Base-by-base conservation (phyloP, 2,329 filamentous ascomycete species). In the Neonectria coccinea region DNA sequence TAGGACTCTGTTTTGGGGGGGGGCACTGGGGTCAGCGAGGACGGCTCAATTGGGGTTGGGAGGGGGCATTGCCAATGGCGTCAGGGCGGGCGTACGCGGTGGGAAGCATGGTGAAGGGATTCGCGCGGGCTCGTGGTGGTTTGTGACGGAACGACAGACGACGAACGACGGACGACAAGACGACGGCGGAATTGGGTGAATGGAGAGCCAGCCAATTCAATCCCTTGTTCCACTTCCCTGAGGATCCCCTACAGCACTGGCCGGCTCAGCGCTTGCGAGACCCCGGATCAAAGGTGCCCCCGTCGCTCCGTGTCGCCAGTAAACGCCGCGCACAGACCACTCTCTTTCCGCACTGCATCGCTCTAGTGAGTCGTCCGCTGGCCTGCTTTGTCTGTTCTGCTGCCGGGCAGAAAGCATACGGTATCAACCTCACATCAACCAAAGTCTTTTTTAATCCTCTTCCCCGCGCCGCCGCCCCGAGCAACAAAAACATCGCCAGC, bases 1-100 rank as follows among this genome's bases (percentile, higher is more conserved):
- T 79, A 87, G 81, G 79, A 79, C 74, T 76, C 80, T 82, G 68
- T 64, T 36, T 42, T 20, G 16, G 39, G 8, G 50, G 20, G 16
- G 39, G n/a, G 44, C n/a, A 18, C 41, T 42, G 45, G 41, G 31
- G 63, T 66, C 53, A 66, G 59, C 50, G 33, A 36, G 18, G 55
- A 33, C 29, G 41, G 42, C 16, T 45, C 59, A 59, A 48, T 20
- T n/a, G 29, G 11, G 5, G n/a, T 29, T 8, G 12, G 8, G 10
- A 12, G 44, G 18, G 14, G 27, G 25, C 27, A 50, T 36, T 41
- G 53, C 8, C 11, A 62, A 52, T 12, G 41, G 47, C 42, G 20
- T 18, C 50, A 25, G 57, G 52, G 53, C 31, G 55, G 53, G 67
- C 74, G 57, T 73, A 81, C 80, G 79, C 78, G 67, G 79, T 80